A percentile compares a stretch with the other conserved stretches of the same genome.
Conservation (phyloP, 805 yeast genomes). For the Yarrowia deformans region DNA sequence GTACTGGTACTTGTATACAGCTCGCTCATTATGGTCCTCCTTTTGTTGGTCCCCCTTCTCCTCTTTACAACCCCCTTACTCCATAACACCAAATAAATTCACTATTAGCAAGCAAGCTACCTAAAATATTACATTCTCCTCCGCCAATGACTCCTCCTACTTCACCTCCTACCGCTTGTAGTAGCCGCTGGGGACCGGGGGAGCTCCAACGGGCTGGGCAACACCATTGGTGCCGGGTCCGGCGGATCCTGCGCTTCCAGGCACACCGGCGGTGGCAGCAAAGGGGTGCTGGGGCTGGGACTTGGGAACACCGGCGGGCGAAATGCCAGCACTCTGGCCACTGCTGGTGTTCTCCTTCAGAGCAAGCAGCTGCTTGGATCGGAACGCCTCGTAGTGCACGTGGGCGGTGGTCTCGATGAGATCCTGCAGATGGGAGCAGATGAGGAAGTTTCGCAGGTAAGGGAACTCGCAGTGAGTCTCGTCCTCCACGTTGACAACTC, state of each 20-base stretch:
- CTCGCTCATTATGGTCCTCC: too few species aligned
- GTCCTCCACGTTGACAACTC: slow-evolving; percentile 90
- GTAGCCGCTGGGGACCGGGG: slow-evolving; percentile 34
- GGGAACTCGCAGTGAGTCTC: slow-evolving; percentile 95
- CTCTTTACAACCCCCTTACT: not conserved
- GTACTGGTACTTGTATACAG: too few species aligned
- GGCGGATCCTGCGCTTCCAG: slow-evolving; percentile 29
- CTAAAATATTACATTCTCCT: slow-evolving; percentile 16
- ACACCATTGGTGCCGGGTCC: slow-evolving; percentile 5
- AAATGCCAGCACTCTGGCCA: slow-evolving; percentile 27
- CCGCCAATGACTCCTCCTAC: not conserved
- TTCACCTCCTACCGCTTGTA: slow-evolving; percentile 13
- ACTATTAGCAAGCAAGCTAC: slow-evolving; percentile 20
- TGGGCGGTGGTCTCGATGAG: slow-evolving; percentile 90
- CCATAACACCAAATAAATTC: slow-evolving; percentile 29
- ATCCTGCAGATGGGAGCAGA: slow-evolving; percentile 95
- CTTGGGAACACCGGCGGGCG: slow-evolving; percentile 24
- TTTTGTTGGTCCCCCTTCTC: not conserved
- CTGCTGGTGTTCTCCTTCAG: slow-evolving; percentile 73
- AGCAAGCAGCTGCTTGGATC: slow-evolving; percentile 92
- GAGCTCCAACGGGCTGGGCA: slow-evolving; percentile 31
- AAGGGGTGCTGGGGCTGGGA: slow-evolving; percentile 16
- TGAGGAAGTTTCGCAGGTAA: slow-evolving; percentile 89
- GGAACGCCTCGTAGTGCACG: slow-evolving; percentile 89
- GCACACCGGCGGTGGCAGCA: slow-evolving; percentile 25